A percentile compares a stretch with the other conserved stretches of the same genome.
These are phyloP conservation scores for Paramecium primaurelia DNA, from an alignment of 73 alveolate genomes.

Conservation along the genomic window DNA sequence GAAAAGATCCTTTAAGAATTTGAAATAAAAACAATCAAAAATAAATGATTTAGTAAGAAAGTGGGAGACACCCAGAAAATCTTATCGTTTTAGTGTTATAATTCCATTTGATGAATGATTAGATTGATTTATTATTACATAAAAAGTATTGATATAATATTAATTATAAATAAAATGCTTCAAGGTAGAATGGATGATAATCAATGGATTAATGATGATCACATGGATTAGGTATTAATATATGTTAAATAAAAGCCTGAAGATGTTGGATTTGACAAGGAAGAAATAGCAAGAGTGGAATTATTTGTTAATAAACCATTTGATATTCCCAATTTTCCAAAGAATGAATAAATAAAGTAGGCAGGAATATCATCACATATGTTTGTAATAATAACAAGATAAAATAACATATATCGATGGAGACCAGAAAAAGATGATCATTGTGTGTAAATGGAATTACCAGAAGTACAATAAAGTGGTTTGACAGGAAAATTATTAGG, in stretches of 20 bases:
- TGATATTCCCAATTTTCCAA: conserved; percentile 25
- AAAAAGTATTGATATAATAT: not conserved
- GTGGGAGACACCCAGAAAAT: not conserved
- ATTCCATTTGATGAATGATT: not conserved
- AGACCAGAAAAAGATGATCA: conserved; percentile 30
- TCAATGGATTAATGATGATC: conserved; percentile 36
- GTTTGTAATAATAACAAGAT: conserved; percentile 22
- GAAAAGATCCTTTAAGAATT: not conserved
- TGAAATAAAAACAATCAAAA: not conserved
- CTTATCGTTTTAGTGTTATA: not conserved
- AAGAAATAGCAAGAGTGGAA: not conserved
- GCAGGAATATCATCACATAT: not conserved
- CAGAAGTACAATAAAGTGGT: not conserved
- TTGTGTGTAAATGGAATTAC: conserved; percentile 33
- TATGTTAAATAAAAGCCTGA: not conserved
- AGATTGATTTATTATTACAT: not conserved
- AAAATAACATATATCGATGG: conserved; percentile 20
- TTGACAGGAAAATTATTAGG: not conserved
- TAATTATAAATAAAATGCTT: not conserved
- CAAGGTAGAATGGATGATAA: not conserved
- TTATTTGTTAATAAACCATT: not conserved
- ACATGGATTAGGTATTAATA: not conserved
- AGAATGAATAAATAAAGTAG: not conserved
- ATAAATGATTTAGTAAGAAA: not conserved
- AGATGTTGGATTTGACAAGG: conserved; percentile 41